Conservation (phyloP, 768 basidiomycete species). For the Xerocomellus chrysenteron region DNA sequence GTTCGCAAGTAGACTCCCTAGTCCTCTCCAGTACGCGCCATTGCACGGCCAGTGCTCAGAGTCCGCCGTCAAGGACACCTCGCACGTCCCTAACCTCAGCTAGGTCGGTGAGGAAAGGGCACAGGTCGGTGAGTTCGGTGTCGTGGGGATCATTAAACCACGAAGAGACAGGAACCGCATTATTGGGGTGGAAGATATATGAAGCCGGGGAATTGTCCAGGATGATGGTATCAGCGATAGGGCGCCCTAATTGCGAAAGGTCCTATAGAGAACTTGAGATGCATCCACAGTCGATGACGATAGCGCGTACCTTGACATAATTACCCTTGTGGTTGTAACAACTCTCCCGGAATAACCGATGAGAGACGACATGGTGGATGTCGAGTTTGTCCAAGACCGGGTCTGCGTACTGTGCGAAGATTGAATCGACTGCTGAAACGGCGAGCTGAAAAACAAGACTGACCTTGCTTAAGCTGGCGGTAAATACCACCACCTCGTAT, state of each 20-base stretch:
- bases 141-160: slow-evolving; percentile 99
- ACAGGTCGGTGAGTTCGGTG: slow-evolving; percentile 93
- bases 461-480: slow-evolving; percentile 96
- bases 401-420: slow-evolving; percentile 80
- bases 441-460: slow-evolving; percentile 20
- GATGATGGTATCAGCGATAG: slow-evolving; percentile 92
- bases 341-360: slow-evolving; percentile 94
- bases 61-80: slow-evolving; percentile 84
- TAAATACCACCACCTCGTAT: slow-evolving; percentile 97
- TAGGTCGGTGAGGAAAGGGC: slow-evolving; percentile 92
- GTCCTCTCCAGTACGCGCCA: slow-evolving; percentile 23
- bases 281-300: not conserved
- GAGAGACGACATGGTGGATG: slow-evolving; percentile 85
- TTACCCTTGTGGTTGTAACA: slow-evolving; percentile 99
- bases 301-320: slow-evolving; percentile 85
- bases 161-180: slow-evolving; percentile 97
- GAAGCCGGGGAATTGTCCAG: slow-evolving; percentile 99
- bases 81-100: slow-evolving; percentile 84
- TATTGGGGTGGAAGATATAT: slow-evolving; percentile 99
- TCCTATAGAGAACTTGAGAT: slow-evolving; percentile 56
- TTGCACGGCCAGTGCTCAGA: slow-evolving; percentile 41
- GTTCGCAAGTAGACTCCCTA: slow-evolving; percentile 20
- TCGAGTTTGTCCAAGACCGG: slow-evolving; percentile 98
- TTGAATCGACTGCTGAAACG: slow-evolving; percentile 5
- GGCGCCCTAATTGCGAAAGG: slow-evolving; percentile 93